Evolutionary conservation across 345 rosid species (phyloP).

Genomic region (Sonneratia caseolaris): DNA sequence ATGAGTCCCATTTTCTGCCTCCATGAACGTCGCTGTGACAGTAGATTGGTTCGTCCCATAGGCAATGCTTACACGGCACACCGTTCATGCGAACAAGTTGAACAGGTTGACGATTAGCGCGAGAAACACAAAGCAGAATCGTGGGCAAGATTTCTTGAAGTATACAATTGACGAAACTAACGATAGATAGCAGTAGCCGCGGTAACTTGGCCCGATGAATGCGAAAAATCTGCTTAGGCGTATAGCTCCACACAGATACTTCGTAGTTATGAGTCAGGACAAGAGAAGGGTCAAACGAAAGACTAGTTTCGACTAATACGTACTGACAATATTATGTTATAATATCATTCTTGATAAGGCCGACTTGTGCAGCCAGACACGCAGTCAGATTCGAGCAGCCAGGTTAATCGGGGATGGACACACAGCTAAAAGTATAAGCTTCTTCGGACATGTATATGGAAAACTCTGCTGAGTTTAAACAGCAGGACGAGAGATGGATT

Average conservation of each 20-base stretch:
- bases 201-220: not conserved
- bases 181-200: not conserved
- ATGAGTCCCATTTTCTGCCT: not conserved
- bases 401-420: no score
- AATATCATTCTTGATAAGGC: no score
- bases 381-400: no score
- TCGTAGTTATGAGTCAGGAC: no score
- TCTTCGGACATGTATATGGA: no score
- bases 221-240: not conserved
- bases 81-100: not conserved
- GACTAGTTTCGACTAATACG: no score
- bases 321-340: no score
- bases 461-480: no score
- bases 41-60: not conserved
- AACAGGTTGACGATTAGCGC: not conserved
- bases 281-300: no score
- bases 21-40: not conserved
- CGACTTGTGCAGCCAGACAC: no score
- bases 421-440: no score
- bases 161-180: not conserved
- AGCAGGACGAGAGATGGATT: no score
- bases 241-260: not conserved
- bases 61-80: not conserved
- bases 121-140: not conserved
- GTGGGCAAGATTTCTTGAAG: not conserved